phyloP scores from a whole-genome alignment of 768 basidiomycete genomes.

The Floccularia luteovirens region DNA sequence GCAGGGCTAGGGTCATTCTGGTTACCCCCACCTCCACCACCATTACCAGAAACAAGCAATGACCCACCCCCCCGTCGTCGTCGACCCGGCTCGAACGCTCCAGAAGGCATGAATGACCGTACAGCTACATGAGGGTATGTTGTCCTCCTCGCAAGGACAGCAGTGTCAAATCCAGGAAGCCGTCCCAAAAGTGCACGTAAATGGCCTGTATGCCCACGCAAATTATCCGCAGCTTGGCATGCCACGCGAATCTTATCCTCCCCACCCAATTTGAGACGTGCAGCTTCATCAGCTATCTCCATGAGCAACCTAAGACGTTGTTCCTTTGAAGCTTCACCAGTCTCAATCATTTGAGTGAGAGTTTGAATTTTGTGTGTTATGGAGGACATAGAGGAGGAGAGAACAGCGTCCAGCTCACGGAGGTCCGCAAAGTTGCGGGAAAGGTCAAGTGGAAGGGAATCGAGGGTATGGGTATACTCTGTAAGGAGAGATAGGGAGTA shows the following conservation, averaged over 20 bases:
- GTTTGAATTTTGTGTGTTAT: conserved; percentile 75
- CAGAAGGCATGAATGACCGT: conserved; percentile 56
- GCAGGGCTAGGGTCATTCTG: conserved; percentile 50
- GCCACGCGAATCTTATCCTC: conserved; percentile 98
- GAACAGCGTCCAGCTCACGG: conserved; percentile 96
- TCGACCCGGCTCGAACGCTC: conserved; percentile 55
- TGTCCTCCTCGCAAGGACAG: conserved; percentile 52
- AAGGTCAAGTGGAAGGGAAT: conserved; percentile 89
- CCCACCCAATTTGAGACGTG: conserved; percentile 84
- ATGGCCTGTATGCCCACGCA: conserved; percentile 58
- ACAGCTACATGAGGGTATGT: conserved; percentile 72
- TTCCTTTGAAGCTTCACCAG: conserved; percentile 47
- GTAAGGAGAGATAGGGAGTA: conserved; percentile 65
- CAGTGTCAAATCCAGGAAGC: conserved; percentile 56
- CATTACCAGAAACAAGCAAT: conserved; percentile 37
- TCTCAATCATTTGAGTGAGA: conserved; percentile 74
- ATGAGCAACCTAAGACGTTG: conserved; percentile 81
- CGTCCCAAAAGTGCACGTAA: conserved; percentile 54
- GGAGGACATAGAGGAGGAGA: conserved; percentile 77
- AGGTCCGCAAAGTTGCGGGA: conserved; percentile 94
- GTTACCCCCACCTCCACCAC: no score
- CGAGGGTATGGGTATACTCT: conserved; percentile 88
- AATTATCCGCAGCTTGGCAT: conserved; percentile 83
- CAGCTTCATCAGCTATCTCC: conserved; percentile 92
- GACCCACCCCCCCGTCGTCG: conserved; percentile 53